Evolutionary conservation across 495 filamentous ascomycete species (phyloP), one percentile per base, ranked within the genome.

Genomic region (Penicillium egyptiacum): DNA sequence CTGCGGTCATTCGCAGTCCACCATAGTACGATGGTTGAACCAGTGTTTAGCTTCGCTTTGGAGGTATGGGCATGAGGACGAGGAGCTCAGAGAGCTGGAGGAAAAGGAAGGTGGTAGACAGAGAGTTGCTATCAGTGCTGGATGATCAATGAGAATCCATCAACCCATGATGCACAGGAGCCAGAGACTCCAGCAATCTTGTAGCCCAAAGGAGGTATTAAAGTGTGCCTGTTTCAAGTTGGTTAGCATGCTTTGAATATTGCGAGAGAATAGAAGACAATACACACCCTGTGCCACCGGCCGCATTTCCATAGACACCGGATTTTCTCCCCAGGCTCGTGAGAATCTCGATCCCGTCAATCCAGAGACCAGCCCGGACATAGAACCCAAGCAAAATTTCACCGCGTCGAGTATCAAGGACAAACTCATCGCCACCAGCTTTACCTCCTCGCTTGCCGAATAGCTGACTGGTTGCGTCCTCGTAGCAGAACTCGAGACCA

Each of bases 401-500:
- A 40, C 92, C 92, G 56, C 86, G 81, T 54, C 90, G 83, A 12
- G 88, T 88, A 72, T 98, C 93, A 57, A 96, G 77, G 11, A 86
- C 77, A 72, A 94, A 96, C 31, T 85, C 83, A 63, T 89, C 87
- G 3, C 88, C 89, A 9, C 87, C 88, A 39, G 78, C 73, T 60
- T 88, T 87, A 1, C 89, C 91, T 7, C 88, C 90, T 57, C 82
- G 79, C 59, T 91, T 92, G 22, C 94, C 94, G 76, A 98, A 96
- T 14, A 98, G 74, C 70, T 98, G 93, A 55, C 81, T 88, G 3
- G 88, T 88, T 25, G 79, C 79, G 70, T 98, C 92, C 58, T 97
- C 94, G 65, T 96, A 98, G 57, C 87, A 81, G 67, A 98, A 97
- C 66, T 97, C 94, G 11, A 98, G 61, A 0, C 94, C 94, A 68